Conservation (phyloP, 2,329 filamentous ascomycete species). For the Aureobasidium uvarum region DNA sequence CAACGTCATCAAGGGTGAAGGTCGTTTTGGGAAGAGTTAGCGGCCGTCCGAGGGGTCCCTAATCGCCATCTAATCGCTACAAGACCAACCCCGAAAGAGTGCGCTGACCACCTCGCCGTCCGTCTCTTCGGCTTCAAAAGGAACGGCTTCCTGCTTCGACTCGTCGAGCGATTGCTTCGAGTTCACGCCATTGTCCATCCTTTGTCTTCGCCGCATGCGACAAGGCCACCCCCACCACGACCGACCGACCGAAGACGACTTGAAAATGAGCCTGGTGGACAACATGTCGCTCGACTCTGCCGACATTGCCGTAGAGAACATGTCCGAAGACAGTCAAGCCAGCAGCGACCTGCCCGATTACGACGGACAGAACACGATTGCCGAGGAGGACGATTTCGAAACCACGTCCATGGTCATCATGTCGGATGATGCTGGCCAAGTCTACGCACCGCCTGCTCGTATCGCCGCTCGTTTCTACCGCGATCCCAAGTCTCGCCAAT, state of each 20-base stretch:
- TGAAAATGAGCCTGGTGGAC: slow-evolving; percentile 9
- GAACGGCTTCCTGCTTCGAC: not conserved
- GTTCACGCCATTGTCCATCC: not conserved
- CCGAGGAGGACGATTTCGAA: slow-evolving; percentile 20
- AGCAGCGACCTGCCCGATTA: slow-evolving; percentile 23
- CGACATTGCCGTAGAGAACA: slow-evolving; percentile 10
- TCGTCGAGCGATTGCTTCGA: not conserved
- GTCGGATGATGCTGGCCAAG: slow-evolving; percentile 43
- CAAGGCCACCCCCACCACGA: not conserved
- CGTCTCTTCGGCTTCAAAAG: not conserved
- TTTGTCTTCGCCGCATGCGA: slow-evolving; percentile 7
- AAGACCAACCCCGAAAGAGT: not conserved
- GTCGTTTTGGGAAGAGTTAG: slow-evolving; percentile 13
- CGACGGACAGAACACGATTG: slow-evolving; percentile 5
- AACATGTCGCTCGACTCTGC: slow-evolving; percentile 17
- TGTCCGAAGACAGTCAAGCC: slow-evolving; percentile 15
- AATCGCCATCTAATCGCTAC: slow-evolving; percentile 4
- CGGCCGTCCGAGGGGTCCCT: slow-evolving; percentile 13
- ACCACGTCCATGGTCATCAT: slow-evolving; percentile 33
- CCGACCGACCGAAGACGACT: not conserved
- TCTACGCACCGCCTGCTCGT: slow-evolving; percentile 67
- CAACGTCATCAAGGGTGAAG: slow-evolving; percentile 9
- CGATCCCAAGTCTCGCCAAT: slow-evolving; percentile 61
- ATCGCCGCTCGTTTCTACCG: slow-evolving; percentile 76
- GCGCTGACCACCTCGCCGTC: not conserved